Percentiles rank a stretch among this genome's conserved stretches.
Evolutionary conservation across 2,329 filamentous ascomycete genomes (phyloP).

Genomic region (Epichloe sibirici): DNA sequence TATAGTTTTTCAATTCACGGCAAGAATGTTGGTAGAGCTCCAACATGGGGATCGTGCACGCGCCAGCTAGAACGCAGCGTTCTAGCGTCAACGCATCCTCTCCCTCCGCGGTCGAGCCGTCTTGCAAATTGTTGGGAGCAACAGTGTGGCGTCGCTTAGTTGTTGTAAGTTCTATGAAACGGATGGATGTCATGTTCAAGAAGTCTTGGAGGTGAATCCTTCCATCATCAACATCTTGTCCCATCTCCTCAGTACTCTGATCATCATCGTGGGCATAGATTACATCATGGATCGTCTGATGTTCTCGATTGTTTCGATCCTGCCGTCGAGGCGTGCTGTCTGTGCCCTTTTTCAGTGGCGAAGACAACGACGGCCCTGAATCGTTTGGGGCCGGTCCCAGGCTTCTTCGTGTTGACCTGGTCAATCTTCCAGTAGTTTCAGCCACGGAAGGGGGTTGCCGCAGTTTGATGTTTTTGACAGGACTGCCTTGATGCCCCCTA

Average conservation of each 20-base stretch:
- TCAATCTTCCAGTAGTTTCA: constrained; percentile 50
- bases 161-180: constrained; percentile 97
- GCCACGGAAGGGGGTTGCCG: constrained; percentile 56
- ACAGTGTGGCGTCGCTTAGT: constrained; percentile 84
- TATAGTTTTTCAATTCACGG: constrained; percentile 92
- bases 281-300: constrained; percentile 31
- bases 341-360: constrained; percentile 31
- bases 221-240: constrained; percentile 39
- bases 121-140: constrained; percentile 39
- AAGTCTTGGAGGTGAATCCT: constrained; percentile 83
- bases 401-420: constrained; percentile 36
- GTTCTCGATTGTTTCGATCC: constrained; percentile 40
- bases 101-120: constrained; percentile 26
- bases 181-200: constrained; percentile 86
- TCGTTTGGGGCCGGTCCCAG: constrained; percentile 30
- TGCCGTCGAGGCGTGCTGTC: constrained; percentile 44
- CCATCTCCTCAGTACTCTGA: constrained; percentile 29
- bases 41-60: constrained; percentile 84
- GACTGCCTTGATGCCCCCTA: constrained; percentile 59
- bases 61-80: constrained; percentile 73
- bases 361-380: constrained; percentile 32
- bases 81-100: constrained; percentile 52
- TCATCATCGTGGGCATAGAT: constrained; percentile 30
- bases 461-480: constrained; percentile 62
- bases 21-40: constrained; percentile 94